Base-by-base conservation (phyloP, 192 early-diverging fungal genomes). In the Podila verticillata region DNA sequence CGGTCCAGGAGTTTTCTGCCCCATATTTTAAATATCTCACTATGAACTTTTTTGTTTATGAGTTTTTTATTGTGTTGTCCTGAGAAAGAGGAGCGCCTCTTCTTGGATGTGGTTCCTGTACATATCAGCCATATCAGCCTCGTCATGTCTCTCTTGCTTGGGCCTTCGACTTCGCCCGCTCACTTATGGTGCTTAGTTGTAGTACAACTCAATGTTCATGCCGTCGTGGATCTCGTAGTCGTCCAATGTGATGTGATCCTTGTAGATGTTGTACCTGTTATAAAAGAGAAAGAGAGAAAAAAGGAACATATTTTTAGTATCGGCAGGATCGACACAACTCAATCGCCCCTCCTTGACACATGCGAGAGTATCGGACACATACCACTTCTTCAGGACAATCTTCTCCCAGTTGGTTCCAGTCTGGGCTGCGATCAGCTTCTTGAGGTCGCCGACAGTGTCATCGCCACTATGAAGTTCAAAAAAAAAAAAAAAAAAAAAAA, bases 161-260 rank as follows among this genome's bases (percentile, higher is more conserved):
- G 15, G 31, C 20, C 9, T 7, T 20, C 20, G 0, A 0, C 13
- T 34, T 31, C n/a, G n/a, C n/a, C n/a, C n/a, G 61, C 24, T 13
- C n/a, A n/a, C n/a, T n/a, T n/a, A n/a, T n/a, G n/a, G n/a, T 28
- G 7, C 56, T 89, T 87, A 93, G 70, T 87, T 87, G 68, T 94
- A 93, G 74, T 93, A 94, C 72, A 97, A 62, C 83, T 96, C 96
- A 57, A 96, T 71, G 72, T 90, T 96, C 90, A 95, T 95, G 44
- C 95, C 95, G 65, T 97, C 93, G 62, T 95, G 89, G 54, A 97
- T 90, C 75, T 96, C 95, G 73, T 95, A 97, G 74, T 96, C 95
- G 28, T 92, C 91, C 79, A 97, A 83, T 1, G 96, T 94, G 72
- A 96, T 95, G 70, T 96, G 93, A 72, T 97, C 95, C 84, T 95